Percentiles rank a stretch among this genome's conserved stretches.
Conservation (phyloP, 2,329 filamentous ascomycete genomes). For the Bipolaris zeicola region DNA sequence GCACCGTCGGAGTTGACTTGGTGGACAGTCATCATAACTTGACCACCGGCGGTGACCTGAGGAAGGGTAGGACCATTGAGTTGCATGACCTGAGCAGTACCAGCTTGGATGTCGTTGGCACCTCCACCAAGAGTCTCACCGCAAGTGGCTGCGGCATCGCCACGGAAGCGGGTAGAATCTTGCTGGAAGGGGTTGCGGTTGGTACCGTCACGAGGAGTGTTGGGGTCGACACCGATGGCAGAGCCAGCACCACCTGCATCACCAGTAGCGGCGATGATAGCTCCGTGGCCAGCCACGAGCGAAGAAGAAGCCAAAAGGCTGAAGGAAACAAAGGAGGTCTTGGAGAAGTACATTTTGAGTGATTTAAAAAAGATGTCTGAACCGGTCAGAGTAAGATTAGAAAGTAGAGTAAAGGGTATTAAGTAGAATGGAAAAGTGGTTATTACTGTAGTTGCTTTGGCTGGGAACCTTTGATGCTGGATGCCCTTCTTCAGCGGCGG, state of each 20-base stretch:
- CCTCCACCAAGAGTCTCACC: constrained; percentile 65
- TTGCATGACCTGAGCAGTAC: constrained; percentile 63
- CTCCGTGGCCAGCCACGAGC: constrained; percentile 65
- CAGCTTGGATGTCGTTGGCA: constrained; percentile 62
- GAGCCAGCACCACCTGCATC: constrained; percentile 60
- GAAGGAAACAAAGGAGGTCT: constrained; percentile 49
- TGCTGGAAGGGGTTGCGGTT: constrained; percentile 66
- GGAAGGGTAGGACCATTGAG: constrained; percentile 63
- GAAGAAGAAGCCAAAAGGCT: constrained; percentile 60
- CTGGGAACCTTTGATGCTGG: constrained; percentile 43
- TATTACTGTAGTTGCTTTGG: constrained; percentile 44
- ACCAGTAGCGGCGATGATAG: constrained; percentile 64
- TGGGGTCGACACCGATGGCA: constrained; percentile 60
- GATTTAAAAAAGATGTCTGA: constrained; percentile 35
- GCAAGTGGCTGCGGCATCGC: constrained; percentile 57
- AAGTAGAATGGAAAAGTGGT: constrained; percentile 35
- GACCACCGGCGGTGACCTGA: constrained; percentile 63
- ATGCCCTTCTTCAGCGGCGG: constrained; percentile 34
- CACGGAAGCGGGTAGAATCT: constrained; percentile 67
- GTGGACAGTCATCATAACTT: constrained; percentile 64
- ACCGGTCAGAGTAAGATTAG: constrained; percentile 43
- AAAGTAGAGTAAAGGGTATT: constrained; percentile 30
- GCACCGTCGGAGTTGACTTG: constrained; percentile 71
- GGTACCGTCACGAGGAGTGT: constrained; percentile 67
- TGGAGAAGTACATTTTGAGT: constrained; percentile 51